Evolutionary conservation across 169 alveolate species (phyloP).

Genomic region (Toxoplasma gondii): DNA sequence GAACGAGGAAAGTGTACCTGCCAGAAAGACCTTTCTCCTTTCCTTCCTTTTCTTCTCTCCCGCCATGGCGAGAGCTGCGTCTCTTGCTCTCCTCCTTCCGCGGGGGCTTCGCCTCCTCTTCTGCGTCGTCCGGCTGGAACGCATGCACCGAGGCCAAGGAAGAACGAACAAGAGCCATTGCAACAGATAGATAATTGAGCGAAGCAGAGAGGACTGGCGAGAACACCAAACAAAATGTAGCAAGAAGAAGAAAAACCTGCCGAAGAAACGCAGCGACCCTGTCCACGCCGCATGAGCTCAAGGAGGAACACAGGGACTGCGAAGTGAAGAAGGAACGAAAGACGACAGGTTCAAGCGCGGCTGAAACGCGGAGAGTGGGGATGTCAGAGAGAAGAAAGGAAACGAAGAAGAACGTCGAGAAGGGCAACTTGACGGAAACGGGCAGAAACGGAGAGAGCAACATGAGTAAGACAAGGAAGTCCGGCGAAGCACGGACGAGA

Average conservation of each 20-base stretch:
- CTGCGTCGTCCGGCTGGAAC: not conserved
- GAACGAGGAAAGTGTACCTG: not conserved
- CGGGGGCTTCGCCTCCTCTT: not conserved
- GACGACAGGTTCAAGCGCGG: no score
- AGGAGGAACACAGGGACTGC: not conserved
- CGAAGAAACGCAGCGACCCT: not conserved
- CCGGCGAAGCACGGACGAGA: not conserved
- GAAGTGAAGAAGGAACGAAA: not conserved
- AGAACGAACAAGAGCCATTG: no score
- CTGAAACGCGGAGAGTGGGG: no score
- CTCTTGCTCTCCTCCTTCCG: not conserved
- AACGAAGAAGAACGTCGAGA: not conserved
- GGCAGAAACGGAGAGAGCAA: no score
- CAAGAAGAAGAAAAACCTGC: no score
- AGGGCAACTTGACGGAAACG: not conserved
- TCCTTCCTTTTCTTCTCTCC: not conserved
- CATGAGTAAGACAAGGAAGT: no score
- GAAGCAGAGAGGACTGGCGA: no score
- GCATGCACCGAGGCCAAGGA: not conserved
- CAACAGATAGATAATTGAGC: no score
- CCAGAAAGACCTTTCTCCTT: not conserved
- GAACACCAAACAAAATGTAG: no score
- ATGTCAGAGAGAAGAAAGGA: no score
- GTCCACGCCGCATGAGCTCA: not conserved
- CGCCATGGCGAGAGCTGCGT: not conserved